Evolutionary conservation across 78 protist genomes (phyloP).

Genomic region (Dictyostelium intermedium): DNA sequence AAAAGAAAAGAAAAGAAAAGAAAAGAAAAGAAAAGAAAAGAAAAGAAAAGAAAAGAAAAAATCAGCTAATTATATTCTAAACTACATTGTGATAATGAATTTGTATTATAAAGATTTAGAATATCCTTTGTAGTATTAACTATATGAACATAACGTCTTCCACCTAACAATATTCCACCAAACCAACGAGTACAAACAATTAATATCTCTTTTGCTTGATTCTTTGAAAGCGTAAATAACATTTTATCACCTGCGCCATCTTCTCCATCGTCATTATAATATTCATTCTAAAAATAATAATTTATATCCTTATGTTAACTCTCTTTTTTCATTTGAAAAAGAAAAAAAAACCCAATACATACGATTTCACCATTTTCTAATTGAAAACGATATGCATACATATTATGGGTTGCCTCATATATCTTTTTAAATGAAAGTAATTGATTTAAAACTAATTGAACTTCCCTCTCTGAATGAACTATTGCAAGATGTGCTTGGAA

Average conservation of each 20-base stretch:
- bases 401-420: constrained; percentile 78
- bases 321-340: not conserved
- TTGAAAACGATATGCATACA: constrained; percentile 69
- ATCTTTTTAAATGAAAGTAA: constrained; percentile 42
- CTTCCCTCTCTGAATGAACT: constrained; percentile 44
- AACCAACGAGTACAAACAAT: constrained; percentile 74
- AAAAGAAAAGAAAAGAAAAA: no score
- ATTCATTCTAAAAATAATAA: constrained; percentile 40
- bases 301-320: not conserved
- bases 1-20: no score
- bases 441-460: constrained; percentile 31
- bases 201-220: constrained; percentile 41
- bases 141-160: constrained; percentile 11
- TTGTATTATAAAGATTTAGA: not conserved
- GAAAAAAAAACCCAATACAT: not conserved
- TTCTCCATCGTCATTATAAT: constrained; percentile 81
- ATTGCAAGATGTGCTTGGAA: constrained; percentile 77
- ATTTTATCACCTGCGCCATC: constrained; percentile 81
- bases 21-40: no score
- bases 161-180: constrained; percentile 73
- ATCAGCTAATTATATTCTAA: not conserved
- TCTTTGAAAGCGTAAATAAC: constrained; percentile 38
- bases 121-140: constrained; percentile 35
- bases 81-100: not conserved
- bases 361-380: constrained; percentile 52